phyloP scores from a whole-genome alignment of 2,329 filamentous ascomycete genomes.

The Fusarium abutilonis region DNA sequence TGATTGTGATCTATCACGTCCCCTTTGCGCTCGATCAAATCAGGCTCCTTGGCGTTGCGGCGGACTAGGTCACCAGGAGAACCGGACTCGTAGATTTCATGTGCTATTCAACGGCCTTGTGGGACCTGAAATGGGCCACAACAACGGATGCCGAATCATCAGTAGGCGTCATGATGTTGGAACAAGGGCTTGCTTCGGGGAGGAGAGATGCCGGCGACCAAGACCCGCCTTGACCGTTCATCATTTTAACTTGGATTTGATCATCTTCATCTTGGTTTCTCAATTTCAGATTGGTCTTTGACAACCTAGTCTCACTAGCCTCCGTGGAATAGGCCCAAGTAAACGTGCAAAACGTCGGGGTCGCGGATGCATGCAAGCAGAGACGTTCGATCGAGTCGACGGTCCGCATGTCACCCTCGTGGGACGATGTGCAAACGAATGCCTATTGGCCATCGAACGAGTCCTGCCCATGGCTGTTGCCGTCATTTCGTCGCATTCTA shows the following conservation, averaged over 20 bases:
- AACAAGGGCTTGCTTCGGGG: conserved; percentile 16
- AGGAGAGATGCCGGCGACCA: conserved; percentile 21
- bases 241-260: conserved; percentile 1
- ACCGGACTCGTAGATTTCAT: conserved; percentile 6
- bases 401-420: conserved; percentile 16
- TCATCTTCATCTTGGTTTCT: conserved; percentile 2
- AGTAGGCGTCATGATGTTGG: not conserved
- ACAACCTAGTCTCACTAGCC: conserved; percentile 13
- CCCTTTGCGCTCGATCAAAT: conserved; percentile 16
- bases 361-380: conserved; percentile 29
- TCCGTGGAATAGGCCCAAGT: conserved; percentile 1
- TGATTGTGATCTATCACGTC: conserved; percentile 28
- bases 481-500: conserved; percentile 22
- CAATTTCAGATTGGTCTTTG: conserved; percentile 10
- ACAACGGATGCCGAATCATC: conserved; percentile 19
- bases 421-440: conserved; percentile 5
- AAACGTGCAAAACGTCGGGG: conserved; percentile 17
- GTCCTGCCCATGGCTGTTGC: conserved; percentile 12
- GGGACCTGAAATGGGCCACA: conserved; percentile 21
- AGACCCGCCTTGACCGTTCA: conserved; percentile 7
- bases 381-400: conserved; percentile 23
- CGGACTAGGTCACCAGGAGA: conserved; percentile 15
- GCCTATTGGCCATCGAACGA: conserved; percentile 13
- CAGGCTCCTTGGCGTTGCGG: conserved; percentile 22
- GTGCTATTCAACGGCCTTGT: conserved; percentile 18